A percentile compares a stretch with the other conserved stretches of the same genome.
Evolutionary conservation across 2,329 filamentous ascomycete genomes (phyloP).

Genomic region (Claviceps arundinis): DNA sequence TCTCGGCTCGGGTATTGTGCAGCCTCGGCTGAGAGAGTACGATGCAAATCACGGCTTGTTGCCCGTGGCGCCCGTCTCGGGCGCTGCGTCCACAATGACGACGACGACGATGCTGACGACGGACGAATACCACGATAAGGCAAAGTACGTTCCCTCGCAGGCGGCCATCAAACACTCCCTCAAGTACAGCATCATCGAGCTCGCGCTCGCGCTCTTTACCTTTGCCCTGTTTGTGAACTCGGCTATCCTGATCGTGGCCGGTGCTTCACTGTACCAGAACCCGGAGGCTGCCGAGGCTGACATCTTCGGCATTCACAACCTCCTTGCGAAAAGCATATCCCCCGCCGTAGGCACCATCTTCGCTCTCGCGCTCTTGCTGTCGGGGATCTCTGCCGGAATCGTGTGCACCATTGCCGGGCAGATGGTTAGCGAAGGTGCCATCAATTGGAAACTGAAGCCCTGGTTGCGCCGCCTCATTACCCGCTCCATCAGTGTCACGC

Average conservation of each 20-base stretch:
- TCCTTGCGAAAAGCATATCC: constrained; percentile 56
- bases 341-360: constrained; percentile 74
- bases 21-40: constrained; percentile 51
- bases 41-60: constrained; percentile 43
- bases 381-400: constrained; percentile 69
- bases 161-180: constrained; percentile 61
- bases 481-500: constrained; percentile 66
- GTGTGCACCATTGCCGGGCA: constrained; percentile 84
- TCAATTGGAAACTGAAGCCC: constrained; percentile 60
- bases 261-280: constrained; percentile 57
- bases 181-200: constrained; percentile 58
- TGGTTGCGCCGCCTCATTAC: constrained; percentile 72
- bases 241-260: constrained; percentile 69
- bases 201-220: constrained; percentile 61
- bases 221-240: constrained; percentile 79
- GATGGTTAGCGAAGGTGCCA: constrained; percentile 74
- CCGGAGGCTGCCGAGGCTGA: constrained; percentile 52
- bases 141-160: constrained; percentile 57
- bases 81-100: constrained; percentile 3
- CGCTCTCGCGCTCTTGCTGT: constrained; percentile 66
- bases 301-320: constrained; percentile 68
- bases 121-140: constrained; percentile 28
- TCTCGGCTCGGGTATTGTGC: constrained; percentile 56
- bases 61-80: constrained; percentile 18
- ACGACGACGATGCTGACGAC: constrained; percentile 13